phyloP scores from a whole-genome alignment of 768 basidiomycete genomes.

The Collybiopsis luxurians region DNA sequence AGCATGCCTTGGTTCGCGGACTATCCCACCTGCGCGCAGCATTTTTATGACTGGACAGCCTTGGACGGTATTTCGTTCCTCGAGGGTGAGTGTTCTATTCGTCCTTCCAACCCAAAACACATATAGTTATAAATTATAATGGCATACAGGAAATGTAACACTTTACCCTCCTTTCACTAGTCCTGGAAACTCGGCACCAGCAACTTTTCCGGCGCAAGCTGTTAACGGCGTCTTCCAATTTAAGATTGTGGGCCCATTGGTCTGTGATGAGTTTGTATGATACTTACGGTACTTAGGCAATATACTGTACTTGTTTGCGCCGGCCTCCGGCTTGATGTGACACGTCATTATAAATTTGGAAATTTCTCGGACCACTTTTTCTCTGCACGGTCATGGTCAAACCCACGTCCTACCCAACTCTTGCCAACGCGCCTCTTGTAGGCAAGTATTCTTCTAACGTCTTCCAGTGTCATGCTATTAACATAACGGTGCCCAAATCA shows the following conservation, averaged over 20 bases:
- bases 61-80: not conserved
- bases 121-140: too few species aligned
- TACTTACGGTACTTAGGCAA: too few species aligned
- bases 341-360: not conserved
- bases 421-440: too few species aligned
- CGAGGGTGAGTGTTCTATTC: not conserved
- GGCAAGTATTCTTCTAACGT: conserved; percentile 46
- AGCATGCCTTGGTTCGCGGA: not conserved
- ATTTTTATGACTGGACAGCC: not conserved
- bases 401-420: too few species aligned
- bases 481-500: too few species aligned
- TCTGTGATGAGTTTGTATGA: not conserved
- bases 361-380: not conserved
- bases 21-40: not conserved
- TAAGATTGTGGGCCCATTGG: not conserved
- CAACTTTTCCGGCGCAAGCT: not conserved
- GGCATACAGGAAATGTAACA: not conserved
- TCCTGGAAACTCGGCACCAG: not conserved
- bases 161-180: not conserved
- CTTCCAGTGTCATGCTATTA: conserved; percentile 74
- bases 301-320: not conserved
- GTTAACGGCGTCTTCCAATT: not conserved
- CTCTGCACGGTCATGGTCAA: not conserved
- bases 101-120: too few species aligned
- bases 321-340: not conserved